A percentile compares a stretch with the other conserved stretches of the same genome.
phyloP scores from a whole-genome alignment of 2,329 filamentous ascomycete genomes.

The Colletotrichum plurivorum region DNA sequence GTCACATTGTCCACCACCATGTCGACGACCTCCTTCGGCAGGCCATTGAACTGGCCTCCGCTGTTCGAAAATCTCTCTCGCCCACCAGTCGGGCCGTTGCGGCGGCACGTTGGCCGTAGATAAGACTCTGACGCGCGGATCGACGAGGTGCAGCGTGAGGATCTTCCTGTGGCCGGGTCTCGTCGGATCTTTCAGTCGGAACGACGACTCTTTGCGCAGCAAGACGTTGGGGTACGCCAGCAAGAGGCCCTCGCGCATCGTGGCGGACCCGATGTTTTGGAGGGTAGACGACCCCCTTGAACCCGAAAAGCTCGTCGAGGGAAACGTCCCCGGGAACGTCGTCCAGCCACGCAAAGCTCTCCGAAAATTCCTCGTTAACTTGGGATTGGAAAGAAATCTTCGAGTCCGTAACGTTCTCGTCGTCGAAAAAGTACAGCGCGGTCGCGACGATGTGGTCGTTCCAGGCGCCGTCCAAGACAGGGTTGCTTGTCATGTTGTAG shows the following conservation, averaged over 20 bases:
- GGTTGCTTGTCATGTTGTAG: background rate
- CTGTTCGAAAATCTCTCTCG: background rate
- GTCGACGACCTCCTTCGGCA: conserved; percentile 9
- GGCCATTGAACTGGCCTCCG: background rate
- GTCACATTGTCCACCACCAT: background rate
- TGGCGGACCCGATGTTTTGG: conserved; percentile 27
- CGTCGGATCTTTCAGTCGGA: conserved; percentile 34
- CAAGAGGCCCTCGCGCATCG: conserved; percentile 29
- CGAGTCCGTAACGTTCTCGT: conserved; percentile 46
- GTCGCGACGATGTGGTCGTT: conserved; percentile 48
- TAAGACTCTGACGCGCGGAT: conserved; percentile 41
- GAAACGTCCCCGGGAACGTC: background rate
- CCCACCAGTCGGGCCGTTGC: conserved; percentile 40
- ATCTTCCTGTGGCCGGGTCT: conserved; percentile 38
- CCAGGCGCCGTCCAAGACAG: conserved; percentile 19
- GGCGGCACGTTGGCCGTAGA: conserved; percentile 43
- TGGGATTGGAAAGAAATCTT: conserved; percentile 17
- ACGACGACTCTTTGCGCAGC: conserved; percentile 30
- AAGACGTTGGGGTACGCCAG: conserved; percentile 41
- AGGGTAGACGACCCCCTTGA: background rate
- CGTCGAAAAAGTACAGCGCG: conserved; percentile 47
- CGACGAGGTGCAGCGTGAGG: conserved; percentile 40
- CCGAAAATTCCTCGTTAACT: background rate
- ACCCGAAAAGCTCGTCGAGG: conserved; percentile 9
- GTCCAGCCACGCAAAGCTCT: background rate